These are phyloP conservation scores for Aspergillus fischeri DNA, from an alignment of 2,329 filamentous ascomycete genomes.

Conservation along the genomic window DNA sequence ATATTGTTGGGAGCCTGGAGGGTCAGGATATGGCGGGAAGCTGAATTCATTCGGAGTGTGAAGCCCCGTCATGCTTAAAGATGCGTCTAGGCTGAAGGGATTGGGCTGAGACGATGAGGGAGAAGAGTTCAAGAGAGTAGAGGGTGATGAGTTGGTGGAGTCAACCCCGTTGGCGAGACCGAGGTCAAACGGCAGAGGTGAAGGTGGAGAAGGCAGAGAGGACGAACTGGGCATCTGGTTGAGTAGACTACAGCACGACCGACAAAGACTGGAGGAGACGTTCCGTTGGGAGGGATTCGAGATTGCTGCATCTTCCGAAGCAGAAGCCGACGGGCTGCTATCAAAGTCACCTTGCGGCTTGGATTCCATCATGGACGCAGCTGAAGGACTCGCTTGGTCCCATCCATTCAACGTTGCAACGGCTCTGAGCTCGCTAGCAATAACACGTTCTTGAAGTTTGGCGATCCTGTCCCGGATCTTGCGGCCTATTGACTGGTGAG, in stretches of 20 bases:
- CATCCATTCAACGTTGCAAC: constrained; percentile 26
- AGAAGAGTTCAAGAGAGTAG: neutral
- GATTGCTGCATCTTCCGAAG: neutral
- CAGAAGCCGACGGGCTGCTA: neutral
- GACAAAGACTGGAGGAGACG: neutral
- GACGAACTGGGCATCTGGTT: neutral
- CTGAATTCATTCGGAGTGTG: neutral
- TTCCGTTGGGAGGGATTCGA: neutral
- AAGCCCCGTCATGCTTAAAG: neutral
- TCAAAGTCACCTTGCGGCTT: constrained; percentile 5
- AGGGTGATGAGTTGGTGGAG: neutral
- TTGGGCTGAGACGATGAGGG: neutral
- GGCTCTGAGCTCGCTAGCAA: constrained; percentile 30
- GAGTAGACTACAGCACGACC: constrained; percentile 1
- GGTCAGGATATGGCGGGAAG: neutral
- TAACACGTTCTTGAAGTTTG: constrained; percentile 32
- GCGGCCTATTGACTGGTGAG: constrained; percentile 18
- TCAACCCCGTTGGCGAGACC: neutral
- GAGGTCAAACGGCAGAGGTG: neutral
- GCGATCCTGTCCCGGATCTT: constrained; percentile 33
- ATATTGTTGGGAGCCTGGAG: neutral
- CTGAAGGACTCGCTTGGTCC: constrained; percentile 18
- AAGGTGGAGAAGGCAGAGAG: neutral
- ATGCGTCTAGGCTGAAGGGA: neutral
- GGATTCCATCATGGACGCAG: constrained; percentile 4